Base-by-base conservation (phyloP, 768 basidiomycete species). In the Xerocomellus amylosporus region DNA sequence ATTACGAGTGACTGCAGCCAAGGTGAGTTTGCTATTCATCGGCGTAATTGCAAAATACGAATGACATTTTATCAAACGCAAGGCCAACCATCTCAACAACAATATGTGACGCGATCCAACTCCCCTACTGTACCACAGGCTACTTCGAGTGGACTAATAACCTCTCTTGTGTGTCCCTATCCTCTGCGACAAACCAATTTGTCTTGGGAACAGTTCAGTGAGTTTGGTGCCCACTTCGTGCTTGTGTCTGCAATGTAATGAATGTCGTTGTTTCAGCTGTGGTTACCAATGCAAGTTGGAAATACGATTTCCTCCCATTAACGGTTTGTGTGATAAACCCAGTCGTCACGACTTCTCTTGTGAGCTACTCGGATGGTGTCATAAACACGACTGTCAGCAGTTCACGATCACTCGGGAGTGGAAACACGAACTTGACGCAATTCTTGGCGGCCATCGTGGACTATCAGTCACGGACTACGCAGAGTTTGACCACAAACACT, bases 251-350 rank as follows among this genome's bases (percentile, higher is more conserved):
- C 19, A 5, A 30, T 26, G 12, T 10, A 41, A 22, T 4, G 9
- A 8, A 14, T 8, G 13, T 13, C 14, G 4, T n/a, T 48, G 2
- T 19, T 46, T 38, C 17, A 49, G 58, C 37, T 5, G 31, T 57
- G 34, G 22, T 19, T 17, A 51, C 46, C 24, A 33, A 49, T 43
- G 47, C 39, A 22, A 54, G 19, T 20, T 42, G 55, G 50, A 64
- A 50, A 44, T 64, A 64, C 26, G 5, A 13, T 39, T 64, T 64
- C 19, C 45, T 64, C 45, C 63, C 51, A 1, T n/a, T 40, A 3
- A 50, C 33, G 14, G 17, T 55, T 5, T 64, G 62, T 39, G 17
- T 34, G 28, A 54, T 64, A 15, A 38, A 34, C n/a, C 62, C 41
- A 34, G 41, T 40, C 3, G 10, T 56, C 22, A 56, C 55, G 4